Evolutionary conservation across 208 protist species (phyloP).

Genomic region (Trypanosoma cruzi): DNA sequence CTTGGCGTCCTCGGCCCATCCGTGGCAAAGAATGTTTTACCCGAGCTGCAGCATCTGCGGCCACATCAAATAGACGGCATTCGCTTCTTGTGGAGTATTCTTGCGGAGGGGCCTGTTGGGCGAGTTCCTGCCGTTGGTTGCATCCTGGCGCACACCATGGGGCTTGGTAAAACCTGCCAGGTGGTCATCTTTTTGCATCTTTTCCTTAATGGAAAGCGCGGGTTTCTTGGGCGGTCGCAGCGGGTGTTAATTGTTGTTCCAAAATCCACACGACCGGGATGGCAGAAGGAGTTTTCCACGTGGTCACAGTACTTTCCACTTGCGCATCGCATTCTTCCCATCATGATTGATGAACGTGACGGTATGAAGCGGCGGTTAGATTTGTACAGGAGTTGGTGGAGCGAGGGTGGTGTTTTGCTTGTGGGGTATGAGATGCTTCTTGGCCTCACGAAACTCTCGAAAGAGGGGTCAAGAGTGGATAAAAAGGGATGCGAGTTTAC

Average conservation of each 20-base stretch:
- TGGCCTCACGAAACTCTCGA: constrained; percentile 48
- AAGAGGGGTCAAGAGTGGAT: constrained; percentile 12
- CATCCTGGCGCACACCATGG: constrained; percentile 90
- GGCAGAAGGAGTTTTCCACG: constrained; percentile 61
- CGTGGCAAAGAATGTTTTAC: neutral
- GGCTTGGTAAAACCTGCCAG: constrained; percentile 88
- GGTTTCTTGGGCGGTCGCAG: neutral
- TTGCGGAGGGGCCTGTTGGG: constrained; percentile 72
- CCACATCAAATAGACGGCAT: constrained; percentile 84
- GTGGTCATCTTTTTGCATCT: constrained; percentile 82
- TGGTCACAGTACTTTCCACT: constrained; percentile 66
- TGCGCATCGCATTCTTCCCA: constrained; percentile 37
- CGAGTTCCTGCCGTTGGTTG: constrained; percentile 77
- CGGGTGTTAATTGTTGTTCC: constrained; percentile 71
- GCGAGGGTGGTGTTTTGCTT: constrained; percentile 64
- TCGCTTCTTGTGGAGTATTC: constrained; percentile 81
- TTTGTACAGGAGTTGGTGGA: constrained; percentile 51
- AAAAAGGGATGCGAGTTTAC: constrained; percentile 30
- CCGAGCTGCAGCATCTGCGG: constrained; percentile 35
- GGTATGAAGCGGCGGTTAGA: constrained; percentile 27
- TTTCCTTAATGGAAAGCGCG: constrained; percentile 35
- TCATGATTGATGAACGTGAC: constrained; percentile 27
- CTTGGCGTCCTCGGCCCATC: neutral
- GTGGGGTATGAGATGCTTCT: constrained; percentile 81
- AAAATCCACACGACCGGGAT: constrained; percentile 72